Evolutionary conservation across 192 early-diverging fungal species (phyloP).

Genomic region (Coemansia sp.): DNA sequence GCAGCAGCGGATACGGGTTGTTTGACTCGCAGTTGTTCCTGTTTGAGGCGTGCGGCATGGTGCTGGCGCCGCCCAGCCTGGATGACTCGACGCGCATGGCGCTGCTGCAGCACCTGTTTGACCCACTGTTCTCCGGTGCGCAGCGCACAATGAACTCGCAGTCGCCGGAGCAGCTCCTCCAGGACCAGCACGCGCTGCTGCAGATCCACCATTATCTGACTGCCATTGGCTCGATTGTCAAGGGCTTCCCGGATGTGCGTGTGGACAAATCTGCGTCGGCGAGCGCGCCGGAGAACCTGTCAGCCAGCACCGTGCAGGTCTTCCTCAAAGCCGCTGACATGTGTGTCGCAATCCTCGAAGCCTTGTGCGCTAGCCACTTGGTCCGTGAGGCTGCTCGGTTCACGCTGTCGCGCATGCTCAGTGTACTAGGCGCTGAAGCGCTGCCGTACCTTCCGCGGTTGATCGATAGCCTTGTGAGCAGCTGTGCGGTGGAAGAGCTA

Average conservation of each 20-base stretch:
- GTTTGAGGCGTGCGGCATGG: slow-evolving; percentile 89
- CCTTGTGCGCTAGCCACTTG: slow-evolving; percentile 58
- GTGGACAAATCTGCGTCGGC: slow-evolving; percentile 39
- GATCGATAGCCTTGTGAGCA: slow-evolving; percentile 73
- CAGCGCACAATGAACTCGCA: slow-evolving; percentile 65
- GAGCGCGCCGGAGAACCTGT: slow-evolving; percentile 37
- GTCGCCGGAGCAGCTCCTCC: slow-evolving; percentile 53
- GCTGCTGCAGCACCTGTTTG: slow-evolving; percentile 64
- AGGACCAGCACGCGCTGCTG: slow-evolving; percentile 67
- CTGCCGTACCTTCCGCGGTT: slow-evolving; percentile 77
- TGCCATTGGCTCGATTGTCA: slow-evolving; percentile 80
- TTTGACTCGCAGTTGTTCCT: slow-evolving; percentile 84
- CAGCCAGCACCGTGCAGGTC: slow-evolving; percentile 53
- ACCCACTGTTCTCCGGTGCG: slow-evolving; percentile 74
- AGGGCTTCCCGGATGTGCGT: slow-evolving; percentile 65
- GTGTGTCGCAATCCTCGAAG: slow-evolving; percentile 68
- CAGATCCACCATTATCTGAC: slow-evolving; percentile 81
- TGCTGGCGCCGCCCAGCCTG: slow-evolving; percentile 79
- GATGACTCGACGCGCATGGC: slow-evolving; percentile 69
- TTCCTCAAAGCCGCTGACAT: slow-evolving; percentile 81
- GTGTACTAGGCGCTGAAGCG: slow-evolving; percentile 78
- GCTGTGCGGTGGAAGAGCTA: slow-evolving; percentile 74
- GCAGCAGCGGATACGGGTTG: slow-evolving; percentile 43
- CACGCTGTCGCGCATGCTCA: slow-evolving; percentile 85
- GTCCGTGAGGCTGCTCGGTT: slow-evolving; percentile 70